These are phyloP conservation scores for Plasmodium vinckei DNA, from an alignment of 169 alveolate species.

Conservation along the genomic window DNA sequence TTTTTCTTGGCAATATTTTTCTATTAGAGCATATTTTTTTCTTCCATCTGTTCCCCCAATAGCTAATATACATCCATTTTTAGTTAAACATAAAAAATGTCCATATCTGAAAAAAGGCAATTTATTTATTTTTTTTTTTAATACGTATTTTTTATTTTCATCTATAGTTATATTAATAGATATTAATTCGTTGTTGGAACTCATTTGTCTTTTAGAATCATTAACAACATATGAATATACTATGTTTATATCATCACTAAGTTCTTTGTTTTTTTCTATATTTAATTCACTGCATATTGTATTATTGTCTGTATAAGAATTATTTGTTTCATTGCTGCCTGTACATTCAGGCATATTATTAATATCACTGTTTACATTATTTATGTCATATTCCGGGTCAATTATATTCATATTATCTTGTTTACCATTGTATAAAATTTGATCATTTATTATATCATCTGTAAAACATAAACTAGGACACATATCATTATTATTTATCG, in stretches of 20 bases:
- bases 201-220: constrained; percentile 34
- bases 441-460: background rate
- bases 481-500: constrained; percentile 5
- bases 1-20: constrained; percentile 45
- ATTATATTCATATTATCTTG: background rate
- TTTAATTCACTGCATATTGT: background rate
- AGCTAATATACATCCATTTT: constrained; percentile 59
- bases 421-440: too few species aligned
- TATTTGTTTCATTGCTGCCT: constrained; percentile 5
- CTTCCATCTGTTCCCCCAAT: constrained; percentile 74
- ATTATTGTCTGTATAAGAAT: constrained; percentile 20
- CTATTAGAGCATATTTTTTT: constrained; percentile 58
- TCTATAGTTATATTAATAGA: constrained; percentile 30
- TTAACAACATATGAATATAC: constrained; percentile 55
- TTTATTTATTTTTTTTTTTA: constrained; percentile 46
- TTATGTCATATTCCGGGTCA: constrained; percentile 1
- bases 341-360: background rate
- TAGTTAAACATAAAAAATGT: constrained; percentile 70
- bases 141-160: constrained; percentile 27
- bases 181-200: constrained; percentile 63
- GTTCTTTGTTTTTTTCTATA: background rate
- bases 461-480: constrained; percentile 8
- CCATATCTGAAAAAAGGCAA: constrained; percentile 69
- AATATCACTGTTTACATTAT: constrained; percentile 12
- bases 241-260: constrained; percentile 16